phyloP scores from a whole-genome alignment of 257 asterid genomes.

The Eucommia ulmoides region DNA sequence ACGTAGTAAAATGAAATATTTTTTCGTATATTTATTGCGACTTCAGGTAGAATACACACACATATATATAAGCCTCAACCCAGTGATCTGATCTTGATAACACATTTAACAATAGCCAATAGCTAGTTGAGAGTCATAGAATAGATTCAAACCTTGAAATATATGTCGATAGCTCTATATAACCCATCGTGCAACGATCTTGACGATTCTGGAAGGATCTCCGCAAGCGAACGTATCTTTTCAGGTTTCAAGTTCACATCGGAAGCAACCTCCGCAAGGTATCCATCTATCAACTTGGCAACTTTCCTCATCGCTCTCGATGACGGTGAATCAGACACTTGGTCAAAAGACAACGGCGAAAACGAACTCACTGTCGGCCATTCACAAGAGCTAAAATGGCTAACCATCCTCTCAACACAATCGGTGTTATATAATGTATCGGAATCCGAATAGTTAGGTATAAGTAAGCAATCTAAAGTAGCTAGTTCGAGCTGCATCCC shows the following conservation, averaged over 20 bases:
- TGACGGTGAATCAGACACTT: constrained; percentile 42
- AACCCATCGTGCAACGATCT: constrained; percentile 93
- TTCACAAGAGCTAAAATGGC: constrained; percentile 52
- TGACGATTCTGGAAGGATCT: constrained; percentile 74
- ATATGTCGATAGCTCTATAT: constrained; percentile 81
- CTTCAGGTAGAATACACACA: too few species aligned
- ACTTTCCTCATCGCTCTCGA: constrained; percentile 50
- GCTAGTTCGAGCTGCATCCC: constrained; percentile 78
- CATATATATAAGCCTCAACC: too few species aligned
- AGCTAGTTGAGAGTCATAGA: constrained; percentile 1
- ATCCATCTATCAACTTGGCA: constrained; percentile 74
- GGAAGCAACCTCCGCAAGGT: constrained; percentile 89
- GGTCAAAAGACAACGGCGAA: constrained; percentile 41
- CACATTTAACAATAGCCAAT: background rate
- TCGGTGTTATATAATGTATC: constrained; percentile 77
- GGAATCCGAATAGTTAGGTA: constrained; percentile 80
- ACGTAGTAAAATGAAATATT: too few species aligned
- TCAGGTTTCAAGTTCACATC: constrained; percentile 82
- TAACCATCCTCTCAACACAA: constrained; percentile 66
- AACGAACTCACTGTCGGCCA: constrained; percentile 24
- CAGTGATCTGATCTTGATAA: too few species aligned
- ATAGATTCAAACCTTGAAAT: constrained; percentile 49
- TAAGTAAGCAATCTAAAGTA: constrained; percentile 56
- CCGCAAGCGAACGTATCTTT: constrained; percentile 59
- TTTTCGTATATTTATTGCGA: too few species aligned